Evolutionary conservation across 306 rosid species (phyloP).

Genomic region (Coriaria nepalensis): DNA sequence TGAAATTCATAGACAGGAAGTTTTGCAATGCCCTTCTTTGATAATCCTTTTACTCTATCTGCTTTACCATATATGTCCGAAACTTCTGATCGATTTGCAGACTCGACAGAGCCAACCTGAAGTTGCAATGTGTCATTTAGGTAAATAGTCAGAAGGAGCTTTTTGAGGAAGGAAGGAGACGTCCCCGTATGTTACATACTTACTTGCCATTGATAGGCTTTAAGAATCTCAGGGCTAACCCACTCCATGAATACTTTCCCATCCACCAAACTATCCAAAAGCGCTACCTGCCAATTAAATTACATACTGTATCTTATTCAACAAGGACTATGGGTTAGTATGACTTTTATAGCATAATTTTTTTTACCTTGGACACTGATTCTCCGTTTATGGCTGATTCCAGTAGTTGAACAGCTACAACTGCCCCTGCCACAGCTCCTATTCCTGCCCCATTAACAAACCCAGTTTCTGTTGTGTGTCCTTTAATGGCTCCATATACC

Average conservation of each 20-base stretch:
- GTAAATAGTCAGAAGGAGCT: too few relatives aligned
- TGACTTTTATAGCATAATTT: neutral
- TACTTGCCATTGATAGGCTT: constrained; percentile 32
- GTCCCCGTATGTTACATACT: constrained; percentile 1
- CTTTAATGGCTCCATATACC: constrained; percentile 33
- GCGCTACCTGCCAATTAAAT: constrained; percentile 17
- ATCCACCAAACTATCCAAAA: constrained; percentile 24
- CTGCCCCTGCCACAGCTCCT: constrained; percentile 28
- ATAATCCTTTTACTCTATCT: constrained; percentile 17
- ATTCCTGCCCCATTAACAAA: constrained; percentile 18
- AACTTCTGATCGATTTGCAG: constrained; percentile 15
- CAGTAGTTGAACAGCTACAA: constrained; percentile 27
- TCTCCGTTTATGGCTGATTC: constrained; percentile 15
- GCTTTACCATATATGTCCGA: constrained; percentile 19
- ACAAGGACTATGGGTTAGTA: neutral
- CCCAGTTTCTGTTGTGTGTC: constrained; percentile 38
- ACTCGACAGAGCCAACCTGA: constrained; percentile 24
- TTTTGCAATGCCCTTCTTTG: constrained; percentile 21
- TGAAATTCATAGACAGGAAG: constrained; percentile 17
- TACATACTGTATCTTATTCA: neutral
- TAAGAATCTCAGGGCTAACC: constrained; percentile 17
- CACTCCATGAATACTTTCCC: constrained; percentile 32
- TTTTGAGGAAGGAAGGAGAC: too few relatives aligned
- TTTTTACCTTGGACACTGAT: constrained; percentile 20
- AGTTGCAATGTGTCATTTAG: neutral